Evolutionary conservation across 2,329 filamentous ascomycete species (phyloP).

Genomic region (Epichloe elymi): DNA sequence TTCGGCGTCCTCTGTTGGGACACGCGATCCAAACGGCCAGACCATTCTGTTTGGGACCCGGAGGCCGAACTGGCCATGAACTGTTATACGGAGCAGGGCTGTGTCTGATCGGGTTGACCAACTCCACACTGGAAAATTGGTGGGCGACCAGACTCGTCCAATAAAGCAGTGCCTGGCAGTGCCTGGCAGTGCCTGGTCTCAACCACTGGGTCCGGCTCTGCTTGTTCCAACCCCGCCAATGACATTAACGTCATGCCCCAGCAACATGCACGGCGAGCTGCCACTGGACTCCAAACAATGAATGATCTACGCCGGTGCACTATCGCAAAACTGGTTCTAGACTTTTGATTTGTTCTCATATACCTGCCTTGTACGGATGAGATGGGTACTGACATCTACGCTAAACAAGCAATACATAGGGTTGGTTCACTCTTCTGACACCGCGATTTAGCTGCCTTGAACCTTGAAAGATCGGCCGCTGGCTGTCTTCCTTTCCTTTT

Average conservation of each 20-base stretch:
- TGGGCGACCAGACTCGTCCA: no score
- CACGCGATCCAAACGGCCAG: slow-evolving; percentile 26
- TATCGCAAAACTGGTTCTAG: background rate
- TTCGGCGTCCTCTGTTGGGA: slow-evolving; percentile 12
- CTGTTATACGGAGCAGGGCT: background rate
- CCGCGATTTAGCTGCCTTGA: slow-evolving; percentile 21
- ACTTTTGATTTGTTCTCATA: background rate
- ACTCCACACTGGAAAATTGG: no score
- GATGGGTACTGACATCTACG: background rate
- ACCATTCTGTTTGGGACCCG: slow-evolving; percentile 24
- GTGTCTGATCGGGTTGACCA: background rate
- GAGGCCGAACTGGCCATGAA: slow-evolving; percentile 10
- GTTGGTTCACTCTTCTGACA: background rate
- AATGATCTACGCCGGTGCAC: no score
- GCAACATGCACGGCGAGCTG: no score
- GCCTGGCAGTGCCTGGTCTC: no score
- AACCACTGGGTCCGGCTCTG: no score
- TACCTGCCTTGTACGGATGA: background rate
- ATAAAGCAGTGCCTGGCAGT: no score
- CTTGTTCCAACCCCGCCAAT: no score
- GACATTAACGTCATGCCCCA: no score
- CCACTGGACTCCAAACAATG: no score
- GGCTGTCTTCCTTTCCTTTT: slow-evolving; percentile 96
- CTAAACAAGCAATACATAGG: background rate
- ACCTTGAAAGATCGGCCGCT: slow-evolving; percentile 83